Conservation (phyloP, 192 early-diverging fungal genomes). For the Anaeromyces robustus region DNA sequence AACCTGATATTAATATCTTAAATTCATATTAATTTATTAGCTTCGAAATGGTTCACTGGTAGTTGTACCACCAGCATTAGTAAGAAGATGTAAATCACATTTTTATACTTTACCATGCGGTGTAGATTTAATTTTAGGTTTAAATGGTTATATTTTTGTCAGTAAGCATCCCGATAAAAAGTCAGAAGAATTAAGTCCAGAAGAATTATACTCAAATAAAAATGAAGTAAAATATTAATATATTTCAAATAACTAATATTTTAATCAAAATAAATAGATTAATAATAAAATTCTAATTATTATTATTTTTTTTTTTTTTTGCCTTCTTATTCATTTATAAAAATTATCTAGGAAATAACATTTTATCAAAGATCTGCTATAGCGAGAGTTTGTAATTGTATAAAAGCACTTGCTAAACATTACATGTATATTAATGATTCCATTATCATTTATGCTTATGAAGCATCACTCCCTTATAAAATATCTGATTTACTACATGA, state of each 20-base stretch:
- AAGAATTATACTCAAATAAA: slow-evolving; percentile 69
- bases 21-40: slow-evolving; percentile 3
- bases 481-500: no score
- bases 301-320: no score
- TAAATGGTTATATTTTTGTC: slow-evolving; percentile 96
- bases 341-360: slow-evolving; percentile 36
- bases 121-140: slow-evolving; percentile 81
- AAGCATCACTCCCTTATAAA: slow-evolving; percentile 38
- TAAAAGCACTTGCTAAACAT: slow-evolving; percentile 57
- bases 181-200: slow-evolving; percentile 56
- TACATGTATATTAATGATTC: slow-evolving; percentile 77
- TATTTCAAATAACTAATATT: no score
- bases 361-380: slow-evolving; percentile 59
- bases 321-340: no score
- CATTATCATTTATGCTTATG: slow-evolving; percentile 79
- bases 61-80: slow-evolving; percentile 66
- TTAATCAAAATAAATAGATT: no score
- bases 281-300: no score
- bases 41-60: slow-evolving; percentile 68
- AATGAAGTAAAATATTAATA: slow-evolving; percentile 80
- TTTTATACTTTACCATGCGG: slow-evolving; percentile 83
- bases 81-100: slow-evolving; percentile 87
- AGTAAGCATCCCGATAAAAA: slow-evolving; percentile 52
- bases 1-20: no score
- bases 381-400: slow-evolving; percentile 80